Evolutionary conservation across 2,329 filamentous ascomycete genomes (phyloP).

Genomic region (Aspergillus phoenicis): DNA sequence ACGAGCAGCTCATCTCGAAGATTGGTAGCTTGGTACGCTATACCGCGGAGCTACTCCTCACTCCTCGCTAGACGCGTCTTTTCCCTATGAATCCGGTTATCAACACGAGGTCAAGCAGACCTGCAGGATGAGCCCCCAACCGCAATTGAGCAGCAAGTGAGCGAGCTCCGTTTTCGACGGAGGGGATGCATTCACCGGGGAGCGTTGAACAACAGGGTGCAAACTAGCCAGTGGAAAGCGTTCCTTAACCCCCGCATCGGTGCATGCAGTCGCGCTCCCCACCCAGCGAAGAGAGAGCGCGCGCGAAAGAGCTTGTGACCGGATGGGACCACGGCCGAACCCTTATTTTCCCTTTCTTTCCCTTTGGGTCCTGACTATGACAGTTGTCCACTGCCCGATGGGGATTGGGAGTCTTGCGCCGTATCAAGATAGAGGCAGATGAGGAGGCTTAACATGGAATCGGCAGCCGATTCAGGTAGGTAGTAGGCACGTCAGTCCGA

Average conservation of each 20-base stretch:
- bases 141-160: conserved; percentile 2
- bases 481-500: neutral
- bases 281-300: conserved; percentile 8
- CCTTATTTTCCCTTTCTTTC: neutral
- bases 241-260: conserved; percentile 31
- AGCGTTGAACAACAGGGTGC: conserved; percentile 16
- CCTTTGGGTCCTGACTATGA: neutral
- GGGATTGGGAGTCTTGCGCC: neutral
- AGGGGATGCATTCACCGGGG: conserved; percentile 4
- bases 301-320: conserved; percentile 17
- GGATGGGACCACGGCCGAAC: conserved; percentile 12
- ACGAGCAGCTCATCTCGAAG: neutral
- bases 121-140: conserved; percentile 4
- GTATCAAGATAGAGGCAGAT: neutral
- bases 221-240: conserved; percentile 28
- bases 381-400: conserved; percentile 14
- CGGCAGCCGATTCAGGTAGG: neutral
- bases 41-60: neutral
- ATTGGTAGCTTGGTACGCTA: neutral
- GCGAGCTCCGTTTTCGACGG: conserved; percentile 1
- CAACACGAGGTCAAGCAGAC: conserved; percentile 3
- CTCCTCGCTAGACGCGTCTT: neutral
- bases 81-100: conserved; percentile 1
- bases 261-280: conserved; percentile 22
- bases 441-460: neutral